These are phyloP conservation scores for Trametes cubensis DNA, from an alignment of 768 basidiomycete genomes.

Conservation along the genomic window DNA sequence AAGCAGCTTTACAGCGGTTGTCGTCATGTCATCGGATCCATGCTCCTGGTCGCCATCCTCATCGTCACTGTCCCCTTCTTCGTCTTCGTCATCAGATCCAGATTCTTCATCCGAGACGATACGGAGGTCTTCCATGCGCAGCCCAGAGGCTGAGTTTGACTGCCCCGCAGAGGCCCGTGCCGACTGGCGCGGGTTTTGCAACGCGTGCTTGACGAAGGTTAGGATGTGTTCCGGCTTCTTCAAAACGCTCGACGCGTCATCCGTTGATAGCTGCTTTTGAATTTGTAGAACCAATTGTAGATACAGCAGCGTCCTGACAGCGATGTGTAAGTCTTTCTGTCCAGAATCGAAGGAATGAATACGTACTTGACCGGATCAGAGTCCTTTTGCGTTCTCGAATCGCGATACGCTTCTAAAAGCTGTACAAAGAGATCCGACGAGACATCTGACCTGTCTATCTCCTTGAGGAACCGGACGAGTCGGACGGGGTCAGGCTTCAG, in stretches of 20 bases:
- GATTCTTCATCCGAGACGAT: slow-evolving; percentile 41
- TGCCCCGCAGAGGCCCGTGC: slow-evolving; percentile 1
- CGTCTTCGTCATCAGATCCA: slow-evolving; percentile 41
- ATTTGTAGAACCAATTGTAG: slow-evolving; percentile 84
- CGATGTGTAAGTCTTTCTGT: not conserved
- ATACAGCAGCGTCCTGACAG: slow-evolving; percentile 62
- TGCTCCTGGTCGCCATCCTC: slow-evolving; percentile 54
- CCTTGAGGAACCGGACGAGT: slow-evolving; percentile 67
- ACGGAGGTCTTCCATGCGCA: slow-evolving; percentile 40
- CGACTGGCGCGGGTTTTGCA: slow-evolving; percentile 43
- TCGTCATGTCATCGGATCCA: slow-evolving; percentile 47
- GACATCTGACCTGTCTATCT: slow-evolving; percentile 68
- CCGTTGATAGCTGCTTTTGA: slow-evolving; percentile 66
- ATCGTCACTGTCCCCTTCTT: slow-evolving; percentile 48
- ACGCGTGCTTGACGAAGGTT: slow-evolving; percentile 79
- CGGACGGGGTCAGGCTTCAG: slow-evolving; percentile 77
- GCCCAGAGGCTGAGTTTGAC: slow-evolving; percentile 23
- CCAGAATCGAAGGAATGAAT: not conserved
- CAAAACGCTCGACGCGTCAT: slow-evolving; percentile 58
- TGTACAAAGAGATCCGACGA: slow-evolving; percentile 73
- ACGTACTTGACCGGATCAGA: slow-evolving; percentile 57
- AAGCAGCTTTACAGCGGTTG: slow-evolving; percentile 79
- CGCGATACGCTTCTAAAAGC: slow-evolving; percentile 70
- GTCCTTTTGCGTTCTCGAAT: slow-evolving; percentile 39
- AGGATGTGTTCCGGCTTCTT: slow-evolving; percentile 72